Evolutionary conservation across 768 basidiomycete species (phyloP).

Genomic region (Lentinula edodes): DNA sequence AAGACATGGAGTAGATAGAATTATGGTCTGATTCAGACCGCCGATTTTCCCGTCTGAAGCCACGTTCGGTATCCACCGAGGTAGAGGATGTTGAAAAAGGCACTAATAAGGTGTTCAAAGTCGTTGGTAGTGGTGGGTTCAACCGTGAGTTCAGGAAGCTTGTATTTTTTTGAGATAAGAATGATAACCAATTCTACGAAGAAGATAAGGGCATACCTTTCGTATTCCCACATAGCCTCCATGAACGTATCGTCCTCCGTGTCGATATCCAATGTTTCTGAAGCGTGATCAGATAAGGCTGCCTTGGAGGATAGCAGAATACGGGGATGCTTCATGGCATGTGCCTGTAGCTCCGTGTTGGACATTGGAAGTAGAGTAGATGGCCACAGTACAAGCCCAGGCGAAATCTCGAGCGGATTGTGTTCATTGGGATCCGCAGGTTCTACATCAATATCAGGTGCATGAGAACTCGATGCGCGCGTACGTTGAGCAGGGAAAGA

Average conservation of each 20-base stretch:
- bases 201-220: slow-evolving; percentile 20
- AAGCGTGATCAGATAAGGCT: slow-evolving; percentile 34
- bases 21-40: background rate
- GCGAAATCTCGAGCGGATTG: slow-evolving; percentile 29
- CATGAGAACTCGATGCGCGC: background rate
- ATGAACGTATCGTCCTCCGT: slow-evolving; percentile 19
- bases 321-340: slow-evolving; percentile 40
- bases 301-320: slow-evolving; percentile 36
- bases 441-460: background rate
- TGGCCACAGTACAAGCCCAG: slow-evolving; percentile 41
- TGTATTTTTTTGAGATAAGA: background rate
- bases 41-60: background rate
- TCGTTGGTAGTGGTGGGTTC: slow-evolving; percentile 11
- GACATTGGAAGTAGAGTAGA: slow-evolving; percentile 36
- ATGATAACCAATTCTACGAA: background rate
- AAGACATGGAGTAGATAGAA: slow-evolving; percentile 4
- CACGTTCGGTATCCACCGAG: background rate
- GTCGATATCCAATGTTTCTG: slow-evolving; percentile 21
- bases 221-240: slow-evolving; percentile 34
- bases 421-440: background rate
- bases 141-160: slow-evolving; percentile 20
- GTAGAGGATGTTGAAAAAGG: background rate
- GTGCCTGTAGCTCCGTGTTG: slow-evolving; percentile 41
- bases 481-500: background rate
- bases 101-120: background rate